phyloP scores from a whole-genome alignment of 73 alveolate genomes.

The Stentor coeruleus region DNA sequence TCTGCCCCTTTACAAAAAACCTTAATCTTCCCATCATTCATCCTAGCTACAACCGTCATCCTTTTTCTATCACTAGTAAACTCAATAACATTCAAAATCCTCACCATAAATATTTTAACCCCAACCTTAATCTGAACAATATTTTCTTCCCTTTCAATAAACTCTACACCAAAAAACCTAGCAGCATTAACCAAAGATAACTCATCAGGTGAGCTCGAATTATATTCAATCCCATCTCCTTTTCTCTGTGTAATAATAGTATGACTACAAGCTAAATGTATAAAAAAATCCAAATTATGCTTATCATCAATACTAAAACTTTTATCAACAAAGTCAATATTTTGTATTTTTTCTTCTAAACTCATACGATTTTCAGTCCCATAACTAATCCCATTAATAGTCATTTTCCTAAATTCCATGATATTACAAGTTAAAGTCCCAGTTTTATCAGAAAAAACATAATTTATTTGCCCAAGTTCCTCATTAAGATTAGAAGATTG shows the following conservation, averaged over 20 bases:
- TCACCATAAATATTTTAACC: constrained; percentile 33
- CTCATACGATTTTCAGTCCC: neutral
- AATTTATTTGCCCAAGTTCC: constrained; percentile 88
- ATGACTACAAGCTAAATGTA: constrained; percentile 62
- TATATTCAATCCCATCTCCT: constrained; percentile 36
- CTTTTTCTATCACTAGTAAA: constrained; percentile 94
- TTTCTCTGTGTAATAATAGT: constrained; percentile 52
- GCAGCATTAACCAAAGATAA: constrained; percentile 91
- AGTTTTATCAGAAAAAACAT: constrained; percentile 90
- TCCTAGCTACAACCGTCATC: constrained; percentile 83
- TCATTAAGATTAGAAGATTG: constrained; percentile 86
- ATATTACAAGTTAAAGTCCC: constrained; percentile 91
- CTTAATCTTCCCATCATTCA: constrained; percentile 46
- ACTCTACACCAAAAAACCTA: constrained; percentile 66
- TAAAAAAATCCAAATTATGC: constrained; percentile 33
- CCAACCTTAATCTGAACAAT: constrained; percentile 1
- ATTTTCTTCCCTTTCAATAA: constrained; percentile 74
- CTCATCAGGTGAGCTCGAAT: constrained; percentile 96
- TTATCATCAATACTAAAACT: neutral
- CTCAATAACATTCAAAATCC: constrained; percentile 78
- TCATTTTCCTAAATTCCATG: constrained; percentile 21
- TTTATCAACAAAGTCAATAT: constrained; percentile 3
- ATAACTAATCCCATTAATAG: constrained; percentile 22
- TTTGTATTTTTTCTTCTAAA: neutral
- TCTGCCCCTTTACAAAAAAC: constrained; percentile 75